These are phyloP conservation scores for Thamnidium elegans DNA, from an alignment of 192 early-diverging fungal genomes.

Conservation along the genomic window DNA sequence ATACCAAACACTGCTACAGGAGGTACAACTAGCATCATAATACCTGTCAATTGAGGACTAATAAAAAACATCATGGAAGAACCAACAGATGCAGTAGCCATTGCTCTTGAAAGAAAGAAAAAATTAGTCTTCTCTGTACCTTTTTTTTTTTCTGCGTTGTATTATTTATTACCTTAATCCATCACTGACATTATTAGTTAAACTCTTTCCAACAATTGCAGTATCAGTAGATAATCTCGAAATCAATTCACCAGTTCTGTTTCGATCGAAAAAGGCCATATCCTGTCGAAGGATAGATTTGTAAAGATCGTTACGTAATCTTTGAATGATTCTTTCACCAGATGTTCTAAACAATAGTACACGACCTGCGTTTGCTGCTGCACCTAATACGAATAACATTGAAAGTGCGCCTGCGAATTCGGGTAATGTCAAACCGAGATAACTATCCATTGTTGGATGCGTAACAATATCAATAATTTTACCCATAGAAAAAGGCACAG, in stretches of 20 bases:
- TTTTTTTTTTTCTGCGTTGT: neutral
- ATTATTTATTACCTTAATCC: slow-evolving; percentile 50
- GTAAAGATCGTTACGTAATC: slow-evolving; percentile 62
- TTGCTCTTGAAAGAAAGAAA: slow-evolving; percentile 28
- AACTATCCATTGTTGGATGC: slow-evolving; percentile 35
- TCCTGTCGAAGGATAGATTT: slow-evolving; percentile 78
- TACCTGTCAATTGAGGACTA: slow-evolving; percentile 61
- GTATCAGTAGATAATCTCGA: slow-evolving; percentile 79
- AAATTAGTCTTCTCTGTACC: neutral
- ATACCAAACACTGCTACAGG: slow-evolving; percentile 68
- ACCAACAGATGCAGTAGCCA: slow-evolving; percentile 57
- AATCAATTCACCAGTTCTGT: slow-evolving; percentile 76
- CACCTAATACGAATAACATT: slow-evolving; percentile 35
- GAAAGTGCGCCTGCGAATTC: slow-evolving; percentile 54
- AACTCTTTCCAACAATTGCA: slow-evolving; percentile 66
- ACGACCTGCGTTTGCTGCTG: slow-evolving; percentile 39
- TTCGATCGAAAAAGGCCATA: slow-evolving; percentile 84
- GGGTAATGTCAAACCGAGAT: slow-evolving; percentile 49
- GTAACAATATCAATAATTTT: slow-evolving; percentile 68
- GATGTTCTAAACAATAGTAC: slow-evolving; percentile 60
- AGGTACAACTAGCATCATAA: slow-evolving; percentile 74
- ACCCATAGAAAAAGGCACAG: slow-evolving; percentile 65
- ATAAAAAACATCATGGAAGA: slow-evolving; percentile 68
- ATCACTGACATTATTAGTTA: slow-evolving; percentile 74
- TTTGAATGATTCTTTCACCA: slow-evolving; percentile 69